phyloP scores from a whole-genome alignment of 2,329 filamentous ascomycete species.

The Sclerotinia sclerotiorum region DNA sequence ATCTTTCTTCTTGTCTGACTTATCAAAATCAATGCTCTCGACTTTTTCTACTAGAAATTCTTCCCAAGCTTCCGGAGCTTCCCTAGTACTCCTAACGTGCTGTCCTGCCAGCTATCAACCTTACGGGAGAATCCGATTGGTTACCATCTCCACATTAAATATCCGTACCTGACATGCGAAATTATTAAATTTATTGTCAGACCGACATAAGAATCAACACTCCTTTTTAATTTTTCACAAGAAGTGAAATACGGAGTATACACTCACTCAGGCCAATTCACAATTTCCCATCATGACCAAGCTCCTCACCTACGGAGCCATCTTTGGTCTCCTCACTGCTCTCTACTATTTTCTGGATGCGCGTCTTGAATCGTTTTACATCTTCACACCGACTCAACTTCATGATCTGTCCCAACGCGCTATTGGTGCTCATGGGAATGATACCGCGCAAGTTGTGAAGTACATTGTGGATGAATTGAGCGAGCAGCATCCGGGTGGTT shows the following conservation, averaged over 20 bases:
- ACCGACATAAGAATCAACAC: not conserved
- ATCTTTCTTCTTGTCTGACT: not conserved
- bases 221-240: conserved; percentile 2
- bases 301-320: conserved; percentile 48
- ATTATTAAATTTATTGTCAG: conserved; percentile 14
- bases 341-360: conserved; percentile 57
- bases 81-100: conserved; percentile 4
- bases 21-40: not conserved
- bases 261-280: not conserved
- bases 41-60: not conserved
- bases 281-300: conserved; percentile 19
- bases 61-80: conserved; percentile 12
- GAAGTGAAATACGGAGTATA: not conserved
- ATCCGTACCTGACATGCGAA: conserved; percentile 2
- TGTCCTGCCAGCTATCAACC: not conserved
- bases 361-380: conserved; percentile 61
- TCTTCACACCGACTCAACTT: conserved; percentile 69
- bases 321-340: conserved; percentile 55
- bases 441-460: conserved; percentile 67
- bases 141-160: conserved; percentile 6
- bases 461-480: conserved; percentile 70
- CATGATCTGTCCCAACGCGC: conserved; percentile 66
- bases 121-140: conserved; percentile 1
- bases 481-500: conserved; percentile 46
- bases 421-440: conserved; percentile 68